Base-by-base conservation (phyloP, 148 eudicot species). In the Chenopodium album region DNA sequence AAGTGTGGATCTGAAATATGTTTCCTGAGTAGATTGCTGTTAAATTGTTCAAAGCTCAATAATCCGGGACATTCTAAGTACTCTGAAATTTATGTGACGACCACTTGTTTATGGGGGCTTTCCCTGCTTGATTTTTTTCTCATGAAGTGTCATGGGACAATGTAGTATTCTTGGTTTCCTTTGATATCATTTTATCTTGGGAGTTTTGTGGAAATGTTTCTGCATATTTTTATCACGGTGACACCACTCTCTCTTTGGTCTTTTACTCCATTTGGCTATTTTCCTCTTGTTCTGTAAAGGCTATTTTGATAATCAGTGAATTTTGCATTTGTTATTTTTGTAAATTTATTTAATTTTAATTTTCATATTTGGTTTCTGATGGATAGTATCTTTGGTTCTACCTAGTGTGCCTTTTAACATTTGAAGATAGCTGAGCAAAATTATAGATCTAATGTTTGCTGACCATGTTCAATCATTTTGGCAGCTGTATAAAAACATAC, bases 401-500 rank as follows among this genome's bases (percentile, higher is more conserved):
- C 37, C 23, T 64, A 46, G 16, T 37, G 71, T 77, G 22, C 26
- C 50, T 28, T 29, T 17, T 19, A 44, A 23, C 50, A 2, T 13
- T 37, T 31, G 32, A 52, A 64, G 64, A 14, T 69, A 31, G 60
- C 9, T 28, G 23, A 73, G 71, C 28, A 63, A 28, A 63, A 4
- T 34, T 26, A 7, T 41, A 14, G 28, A 29, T 22, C 9, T 73
- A 50, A 59, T 72, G 67, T 26, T 79, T 76, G 82, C 81, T 85
- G 50, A 89, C 75, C 62, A 79, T 50, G 44, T 75, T 81, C 52
- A 41, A 47, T 73, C 77, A 82, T 82, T 62, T 54, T 85, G 73
- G 79, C 90, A 92, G 97, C 79, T 92, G 23, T 92, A 94, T 92
- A 89, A 78, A 73, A 89, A 88, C 78, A 71, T 91, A 68, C 88